A percentile compares a stretch with the other conserved stretches of the same genome.
These are phyloP conservation scores for Microdochium trichocladiopsis DNA, from an alignment of 2,329 filamentous ascomycete genomes.

Conservation along the genomic window DNA sequence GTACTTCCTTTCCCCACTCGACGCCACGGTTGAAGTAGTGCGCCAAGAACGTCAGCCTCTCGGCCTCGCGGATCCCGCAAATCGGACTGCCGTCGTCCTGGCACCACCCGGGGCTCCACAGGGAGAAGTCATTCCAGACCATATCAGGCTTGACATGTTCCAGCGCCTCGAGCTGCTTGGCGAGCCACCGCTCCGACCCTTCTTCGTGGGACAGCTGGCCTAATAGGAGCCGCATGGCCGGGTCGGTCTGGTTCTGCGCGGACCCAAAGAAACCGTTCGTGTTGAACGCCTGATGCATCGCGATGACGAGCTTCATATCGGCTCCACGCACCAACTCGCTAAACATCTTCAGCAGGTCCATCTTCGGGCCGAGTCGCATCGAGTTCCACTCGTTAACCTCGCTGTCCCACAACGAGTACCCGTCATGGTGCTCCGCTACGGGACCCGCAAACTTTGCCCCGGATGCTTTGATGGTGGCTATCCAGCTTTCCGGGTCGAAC, in stretches of 20 bases:
- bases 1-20: conserved; percentile 8
- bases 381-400: conserved; percentile 10
- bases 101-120: conserved; percentile 7
- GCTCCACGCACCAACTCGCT: conserved; percentile 4
- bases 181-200: conserved; percentile 7
- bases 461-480: conserved; percentile 5
- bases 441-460: conserved; percentile 7
- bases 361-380: conserved; percentile 5
- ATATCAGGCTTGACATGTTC: conserved; percentile 9
- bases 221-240: conserved; percentile 6
- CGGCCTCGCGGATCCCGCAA: conserved; percentile 6
- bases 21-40: conserved; percentile 10
- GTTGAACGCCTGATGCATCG: conserved; percentile 11
- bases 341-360: conserved; percentile 7
- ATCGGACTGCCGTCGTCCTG: conserved; percentile 1
- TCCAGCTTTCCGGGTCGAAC: conserved; percentile 7
- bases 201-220: conserved; percentile 6
- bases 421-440: conserved; percentile 8
- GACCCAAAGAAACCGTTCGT: conserved; percentile 8
- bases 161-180: conserved; percentile 6
- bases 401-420: conserved; percentile 8
- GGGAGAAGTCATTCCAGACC: conserved; percentile 10
- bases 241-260: conserved; percentile 6
- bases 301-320: conserved; percentile 8
- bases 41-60: conserved; percentile 6